Evolutionary conservation across 73 alveolate genomes (phyloP), one percentile per base, ranked within the genome.

Genomic region (Urostyla sp.): DNA sequence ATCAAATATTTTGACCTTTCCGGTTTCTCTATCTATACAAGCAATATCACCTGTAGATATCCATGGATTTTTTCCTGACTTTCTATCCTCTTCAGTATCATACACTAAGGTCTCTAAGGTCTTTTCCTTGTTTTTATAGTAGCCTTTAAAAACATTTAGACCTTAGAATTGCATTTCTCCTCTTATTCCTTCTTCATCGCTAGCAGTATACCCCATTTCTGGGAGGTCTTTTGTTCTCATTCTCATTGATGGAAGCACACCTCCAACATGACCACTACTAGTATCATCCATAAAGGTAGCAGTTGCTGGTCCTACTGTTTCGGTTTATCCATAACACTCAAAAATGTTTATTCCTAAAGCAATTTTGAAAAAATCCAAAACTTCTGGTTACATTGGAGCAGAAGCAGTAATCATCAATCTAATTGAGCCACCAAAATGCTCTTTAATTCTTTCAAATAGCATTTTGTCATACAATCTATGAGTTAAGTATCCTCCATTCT

Each of bases 11-110:
- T 81, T 87, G 24, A 90, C 28, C 4, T 90, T 48, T 24, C 84
- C 94, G 51, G 75, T 88, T 1, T 85, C 81, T 55, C 61, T 28
- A n/a, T n/a, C n/a, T 0, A 83, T 16, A 5, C 18, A 36, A 24
- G 88, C 94, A 43, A 90, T 75, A 56, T 87, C 97, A 26, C 97
- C 97, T 8, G 97, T 63, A 58, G 87, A 90, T 11, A 86, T 20
- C 93, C 97, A 90, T n/a, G n/a, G n/a, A n/a, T n/a, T n/a, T n/a
- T n/a, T n/a, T n/a, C n/a, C n/a, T n/a, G n/a, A n/a, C n/a, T n/a
- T n/a, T n/a, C n/a, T n/a, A n/a, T n/a, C n/a, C n/a, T n/a, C n/a
- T n/a, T n/a, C n/a, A 6, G 88, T 90, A 28, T 90, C 94, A n/a
- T 81, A 48, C 35, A 84, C 86, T n/a, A 87, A 23, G 31, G 84